Base-by-base conservation (phyloP, 441 rosid genomes). In the Adansonia grandidieri region DNA sequence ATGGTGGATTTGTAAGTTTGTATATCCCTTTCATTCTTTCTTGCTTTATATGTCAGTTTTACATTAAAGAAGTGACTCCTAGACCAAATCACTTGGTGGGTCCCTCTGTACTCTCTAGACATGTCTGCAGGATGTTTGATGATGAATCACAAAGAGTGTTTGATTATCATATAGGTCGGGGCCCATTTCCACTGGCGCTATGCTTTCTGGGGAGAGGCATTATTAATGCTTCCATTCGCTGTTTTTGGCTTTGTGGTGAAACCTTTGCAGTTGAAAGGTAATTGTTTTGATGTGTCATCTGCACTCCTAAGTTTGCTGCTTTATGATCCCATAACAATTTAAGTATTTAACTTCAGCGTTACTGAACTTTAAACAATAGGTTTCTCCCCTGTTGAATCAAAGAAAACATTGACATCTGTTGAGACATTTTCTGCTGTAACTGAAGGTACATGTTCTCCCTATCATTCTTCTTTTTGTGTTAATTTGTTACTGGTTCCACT, bases 211-310 rank as follows among this genome's bases (percentile, higher is more conserved):
- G 96, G 96, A 14, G 99, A 94, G 82, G 97, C 99, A 75, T 78
- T 93, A 37, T 71, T 92, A 78, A 94, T 96, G 99, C 76, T 89
- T 80, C 92, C 95, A 58, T 96, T 96, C 20, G 95, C 87, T 68
- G 54, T 91, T 77, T 83, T 92, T 82, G 89, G 91, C 64, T 94
- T 93, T 75, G 80, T 86, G 9, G 86, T 93, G 82, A 94, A 93
- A 84, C 98, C 98, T 67, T 87, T 92, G 79, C 92, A 87, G 84
- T 82, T 94, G 73, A 94, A 94, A 96, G 99, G 99, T 93, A 82
- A 54, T 17, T 53, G 20, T 61, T 79, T 79, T 44, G 9, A 44
- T 54, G 48, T 53, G 9, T 77, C 51, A 10, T 54, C 14, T 28
- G 47, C 62, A 32, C 2, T 20, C 2, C 22, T 71, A 20, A 57